Conservation (phyloP, 257 asterid genomes). For the Capsicum pubescens region DNA sequence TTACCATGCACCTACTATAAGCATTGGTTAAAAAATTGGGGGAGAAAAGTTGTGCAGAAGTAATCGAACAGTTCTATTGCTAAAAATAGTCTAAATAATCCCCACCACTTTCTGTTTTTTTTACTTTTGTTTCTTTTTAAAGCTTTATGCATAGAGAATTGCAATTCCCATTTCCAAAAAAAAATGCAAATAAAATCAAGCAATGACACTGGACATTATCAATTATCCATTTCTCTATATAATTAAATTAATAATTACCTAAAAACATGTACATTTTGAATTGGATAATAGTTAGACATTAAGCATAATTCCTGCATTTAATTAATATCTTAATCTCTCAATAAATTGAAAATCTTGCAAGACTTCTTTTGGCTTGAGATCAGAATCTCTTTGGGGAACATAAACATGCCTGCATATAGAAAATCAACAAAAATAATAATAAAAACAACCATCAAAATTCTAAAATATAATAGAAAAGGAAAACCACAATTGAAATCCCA, state of each 20-base stretch:
- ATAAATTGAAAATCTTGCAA: neutral
- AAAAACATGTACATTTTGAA: conserved; percentile 7
- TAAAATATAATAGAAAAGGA: neutral
- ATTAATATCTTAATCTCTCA: neutral
- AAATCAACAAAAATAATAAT: neutral
- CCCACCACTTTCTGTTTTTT: neutral
- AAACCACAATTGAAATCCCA: neutral
- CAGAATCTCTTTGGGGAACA: conserved; percentile 75
- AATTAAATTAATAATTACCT: conserved; percentile 9
- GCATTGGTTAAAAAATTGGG: neutral
- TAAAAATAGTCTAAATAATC: neutral
- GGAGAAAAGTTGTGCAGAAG: neutral
- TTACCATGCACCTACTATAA: neutral
- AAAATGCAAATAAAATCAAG: neutral
- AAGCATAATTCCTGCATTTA: neutral
- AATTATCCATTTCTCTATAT: neutral
- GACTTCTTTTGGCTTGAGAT: neutral
- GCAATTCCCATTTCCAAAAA: neutral
- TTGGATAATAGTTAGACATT: neutral
- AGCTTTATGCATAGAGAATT: neutral
- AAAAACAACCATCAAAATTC: neutral
- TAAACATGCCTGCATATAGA: conserved; percentile 66
- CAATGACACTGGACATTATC: neutral
- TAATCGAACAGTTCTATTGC: neutral
- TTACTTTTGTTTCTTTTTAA: neutral